These are phyloP conservation scores for Blastobotrys ciferrii DNA, from an alignment of 1,139 yeast species.

Conservation along the genomic window DNA sequence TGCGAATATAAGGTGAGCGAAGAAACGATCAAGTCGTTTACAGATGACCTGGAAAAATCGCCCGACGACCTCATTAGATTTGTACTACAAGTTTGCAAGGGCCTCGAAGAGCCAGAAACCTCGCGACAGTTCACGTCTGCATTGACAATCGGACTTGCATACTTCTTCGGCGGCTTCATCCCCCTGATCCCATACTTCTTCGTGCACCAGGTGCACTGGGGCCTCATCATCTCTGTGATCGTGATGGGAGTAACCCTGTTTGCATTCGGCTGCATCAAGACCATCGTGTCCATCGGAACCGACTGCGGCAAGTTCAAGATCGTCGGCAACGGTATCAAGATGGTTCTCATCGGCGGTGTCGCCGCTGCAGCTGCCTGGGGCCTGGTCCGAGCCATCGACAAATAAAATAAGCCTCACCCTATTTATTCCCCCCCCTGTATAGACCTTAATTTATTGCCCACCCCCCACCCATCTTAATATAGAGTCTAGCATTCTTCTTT, in stretches of 20 bases:
- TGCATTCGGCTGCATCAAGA: constrained; percentile 82
- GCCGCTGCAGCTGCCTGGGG: constrained; percentile 99
- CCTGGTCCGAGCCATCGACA: constrained; percentile 73
- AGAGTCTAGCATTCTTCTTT: too few species aligned
- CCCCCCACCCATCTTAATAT: too few species aligned
- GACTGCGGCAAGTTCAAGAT: constrained; percentile 64
- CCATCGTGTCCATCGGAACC: constrained; percentile 78
- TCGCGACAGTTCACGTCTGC: constrained; percentile 77
- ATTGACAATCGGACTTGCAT: constrained; percentile 69
- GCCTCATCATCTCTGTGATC: constrained; percentile 69
- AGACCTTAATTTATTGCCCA: background rate
- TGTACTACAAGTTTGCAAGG: constrained; percentile 69
- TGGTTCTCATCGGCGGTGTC: constrained; percentile 88
- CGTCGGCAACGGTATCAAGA: constrained; percentile 77
- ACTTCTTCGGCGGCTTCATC: constrained; percentile 79
- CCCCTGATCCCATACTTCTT: constrained; percentile 81
- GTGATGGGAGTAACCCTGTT: constrained; percentile 86
- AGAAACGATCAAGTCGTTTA: constrained; percentile 56
- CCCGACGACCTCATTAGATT: constrained; percentile 66
- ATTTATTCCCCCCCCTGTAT: constrained; percentile 5
- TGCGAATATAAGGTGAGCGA: constrained; percentile 68
- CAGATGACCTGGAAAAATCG: constrained; percentile 60
- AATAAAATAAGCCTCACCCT: background rate
- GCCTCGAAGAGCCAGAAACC: constrained; percentile 78
- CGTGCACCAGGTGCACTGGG: constrained; percentile 66